Base-by-base conservation (phyloP, 306 rosid species). In the Vicia sativa region DNA sequence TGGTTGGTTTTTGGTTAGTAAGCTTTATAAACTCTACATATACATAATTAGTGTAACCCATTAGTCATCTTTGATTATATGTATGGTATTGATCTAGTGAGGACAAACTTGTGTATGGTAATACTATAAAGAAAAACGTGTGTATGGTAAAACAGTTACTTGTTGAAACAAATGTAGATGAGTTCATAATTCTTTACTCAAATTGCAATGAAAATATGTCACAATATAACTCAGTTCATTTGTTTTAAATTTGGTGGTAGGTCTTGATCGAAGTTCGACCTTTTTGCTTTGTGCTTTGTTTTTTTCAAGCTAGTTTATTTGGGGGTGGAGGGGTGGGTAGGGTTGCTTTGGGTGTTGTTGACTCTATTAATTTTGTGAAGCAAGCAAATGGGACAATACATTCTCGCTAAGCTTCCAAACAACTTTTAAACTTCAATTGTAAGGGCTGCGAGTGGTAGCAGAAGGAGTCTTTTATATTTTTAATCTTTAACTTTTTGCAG, bases 221-320 rank as follows among this genome's bases (percentile, higher is more conserved):
- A 39, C 18, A 37, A 28, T 67, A 31, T 69, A 42, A 61, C 49
- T 21, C 50, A 21, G 12, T 23, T 53, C 14, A 53, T 53, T 13
- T 43, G 16, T 34, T 61, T 67, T 44, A 0, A 59, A 34, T 39
- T 60, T 59, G 43, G 44, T 57, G 7, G 26, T 37, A 58, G 45
- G 59, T 39, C 56, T 67, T 42, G 23, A 61, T 31, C 15, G n/a
- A 26, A n/a, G 12, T 57, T 57, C 11, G 28, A 26, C n/a, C 26
- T 55, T 56, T 46, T 42, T 67, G 35, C 70, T 75, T 58, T 67
- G 46, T 46, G 9, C 34, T 74, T 44, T 25, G 1, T 25, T 25
- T 25, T 25, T 25, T 25, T 2, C 3, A 1, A 25, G 0, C 11
- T 53, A 41, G 52, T 26, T 0, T 44, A 18, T 41, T 6, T 11